Percentiles rank a stretch among this genome's conserved stretches.
phyloP scores from a whole-genome alignment of 2,329 filamentous ascomycete species.

The Ophiosphaerella korrae region DNA sequence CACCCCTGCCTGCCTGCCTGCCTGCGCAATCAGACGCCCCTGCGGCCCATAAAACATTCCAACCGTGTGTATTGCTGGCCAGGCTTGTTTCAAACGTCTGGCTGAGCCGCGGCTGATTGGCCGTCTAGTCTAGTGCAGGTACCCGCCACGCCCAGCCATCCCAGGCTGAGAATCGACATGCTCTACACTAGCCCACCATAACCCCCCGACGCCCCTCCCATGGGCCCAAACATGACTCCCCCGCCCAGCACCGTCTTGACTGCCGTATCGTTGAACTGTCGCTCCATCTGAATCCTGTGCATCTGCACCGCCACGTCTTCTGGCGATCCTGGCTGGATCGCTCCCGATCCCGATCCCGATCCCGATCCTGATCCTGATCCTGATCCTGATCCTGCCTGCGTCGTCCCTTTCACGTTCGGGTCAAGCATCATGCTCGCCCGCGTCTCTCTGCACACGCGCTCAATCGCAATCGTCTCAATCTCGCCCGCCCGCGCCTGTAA shows the following conservation, averaged over 20 bases:
- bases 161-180: no score
- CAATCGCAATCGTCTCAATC: slow-evolving; percentile 30
- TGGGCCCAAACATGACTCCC: slow-evolving; percentile 14
- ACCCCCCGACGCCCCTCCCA: slow-evolving; percentile 13
- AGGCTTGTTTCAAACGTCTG: no score
- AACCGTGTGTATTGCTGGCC: no score
- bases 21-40: no score
- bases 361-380: neutral
- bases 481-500: slow-evolving; percentile 31
- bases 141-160: no score
- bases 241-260: slow-evolving; percentile 18
- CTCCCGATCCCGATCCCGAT: neutral
- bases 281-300: slow-evolving; percentile 22
- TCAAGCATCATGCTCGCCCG: slow-evolving; percentile 30
- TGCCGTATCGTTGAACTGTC: slow-evolving; percentile 16
- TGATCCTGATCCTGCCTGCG: no score
- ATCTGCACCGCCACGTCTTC: slow-evolving; percentile 19
- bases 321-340: slow-evolving; percentile 8
- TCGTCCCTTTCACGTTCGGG: slow-evolving; percentile 2
- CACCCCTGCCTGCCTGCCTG: no score
- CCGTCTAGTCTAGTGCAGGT: no score
- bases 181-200: slow-evolving; percentile 12
- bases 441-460: slow-evolving; percentile 36
- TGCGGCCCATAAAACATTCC: no score
- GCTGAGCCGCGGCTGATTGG: no score